phyloP scores from a whole-genome alignment of 768 basidiomycete genomes.

The Pisolithus marmoratus region DNA sequence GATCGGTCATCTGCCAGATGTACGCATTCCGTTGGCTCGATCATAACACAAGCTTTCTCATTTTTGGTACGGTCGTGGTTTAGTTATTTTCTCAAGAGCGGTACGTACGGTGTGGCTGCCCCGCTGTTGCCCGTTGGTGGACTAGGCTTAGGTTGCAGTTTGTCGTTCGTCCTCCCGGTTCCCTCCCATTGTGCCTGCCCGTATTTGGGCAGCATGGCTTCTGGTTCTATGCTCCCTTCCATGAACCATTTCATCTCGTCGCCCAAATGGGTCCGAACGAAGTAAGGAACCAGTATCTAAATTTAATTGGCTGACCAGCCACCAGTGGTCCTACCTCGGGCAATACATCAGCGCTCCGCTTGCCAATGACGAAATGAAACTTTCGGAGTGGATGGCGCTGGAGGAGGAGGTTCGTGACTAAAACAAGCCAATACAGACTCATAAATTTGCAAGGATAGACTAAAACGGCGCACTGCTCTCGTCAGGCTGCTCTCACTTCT shows the following conservation, averaged over 20 bases:
- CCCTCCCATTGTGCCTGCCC: conserved; percentile 23
- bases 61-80: background rate
- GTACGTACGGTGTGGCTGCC: background rate
- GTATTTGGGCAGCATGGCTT: conserved; percentile 22
- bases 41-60: background rate
- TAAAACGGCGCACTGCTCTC: background rate
- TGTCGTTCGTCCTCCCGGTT: conserved; percentile 22
- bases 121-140: background rate
- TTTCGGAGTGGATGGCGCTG: conserved; percentile 28
- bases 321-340: conserved; percentile 27
- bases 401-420: conserved; percentile 22
- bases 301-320: background rate
- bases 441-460: background rate
- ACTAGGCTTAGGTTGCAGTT: background rate
- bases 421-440: background rate
- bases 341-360: conserved; percentile 16
- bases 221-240: conserved; percentile 24
- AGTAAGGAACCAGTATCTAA: conserved; percentile 4
- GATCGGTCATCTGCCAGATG: background rate
- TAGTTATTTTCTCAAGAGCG: background rate
- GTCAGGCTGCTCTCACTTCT: background rate
- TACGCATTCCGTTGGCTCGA: background rate
- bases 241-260: conserved; percentile 21
- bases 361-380: conserved; percentile 19
- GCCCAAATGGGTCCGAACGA: conserved; percentile 19